These are phyloP conservation scores for Chytriomyces hyalinus DNA, from an alignment of 192 early-diverging fungal genomes.

Conservation along the genomic window DNA sequence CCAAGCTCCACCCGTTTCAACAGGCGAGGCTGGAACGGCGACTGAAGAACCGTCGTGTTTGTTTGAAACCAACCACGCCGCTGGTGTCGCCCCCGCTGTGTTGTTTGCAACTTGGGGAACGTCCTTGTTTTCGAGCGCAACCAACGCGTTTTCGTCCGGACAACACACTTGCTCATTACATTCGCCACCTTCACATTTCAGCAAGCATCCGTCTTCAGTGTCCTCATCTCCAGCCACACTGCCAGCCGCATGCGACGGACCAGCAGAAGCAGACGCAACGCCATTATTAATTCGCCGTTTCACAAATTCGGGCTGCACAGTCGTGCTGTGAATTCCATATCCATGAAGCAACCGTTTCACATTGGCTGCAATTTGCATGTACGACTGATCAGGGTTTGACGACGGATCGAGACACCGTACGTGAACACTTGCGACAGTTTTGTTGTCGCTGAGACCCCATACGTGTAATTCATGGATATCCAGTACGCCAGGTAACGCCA, in stretches of 20 bases:
- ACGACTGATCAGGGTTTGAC: conserved; percentile 43
- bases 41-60: neutral
- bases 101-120: neutral
- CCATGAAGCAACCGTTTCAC: conserved; percentile 81
- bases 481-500: conserved; percentile 67
- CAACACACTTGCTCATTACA: conserved; percentile 26
- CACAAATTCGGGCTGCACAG: conserved; percentile 91
- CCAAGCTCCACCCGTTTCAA: neutral
- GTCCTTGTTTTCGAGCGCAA: neutral
- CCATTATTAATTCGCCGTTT: neutral
- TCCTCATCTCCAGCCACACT: neutral
- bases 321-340: conserved; percentile 82
- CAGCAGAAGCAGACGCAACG: neutral
- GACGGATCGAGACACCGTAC: conserved; percentile 14
- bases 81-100: neutral
- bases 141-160: conserved; percentile 1
- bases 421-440: conserved; percentile 84
- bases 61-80: neutral
- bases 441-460: conserved; percentile 87
- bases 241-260: neutral
- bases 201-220: conserved; percentile 8
- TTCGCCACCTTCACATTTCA: conserved; percentile 22
- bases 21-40: neutral
- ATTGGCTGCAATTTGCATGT: conserved; percentile 71
- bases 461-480: conserved; percentile 91